Base-by-base conservation (phyloP, 768 basidiomycete genomes). In the Amanita phalloides region DNA sequence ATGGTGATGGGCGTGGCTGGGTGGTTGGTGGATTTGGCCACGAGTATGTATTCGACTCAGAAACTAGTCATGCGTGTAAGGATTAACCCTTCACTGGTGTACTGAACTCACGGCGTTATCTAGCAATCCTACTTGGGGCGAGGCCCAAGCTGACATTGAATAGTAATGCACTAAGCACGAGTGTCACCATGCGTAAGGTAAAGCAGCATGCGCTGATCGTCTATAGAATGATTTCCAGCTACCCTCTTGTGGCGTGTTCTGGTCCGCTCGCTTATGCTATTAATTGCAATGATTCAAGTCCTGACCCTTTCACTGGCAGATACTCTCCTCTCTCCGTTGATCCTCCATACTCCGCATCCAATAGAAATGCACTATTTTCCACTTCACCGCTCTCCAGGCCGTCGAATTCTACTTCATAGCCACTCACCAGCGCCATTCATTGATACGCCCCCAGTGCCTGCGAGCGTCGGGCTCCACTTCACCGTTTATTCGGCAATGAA, bases 331-430 rank as follows among this genome's bases (percentile, higher is more conserved):
- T 68, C 78, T 4, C 86, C 88, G 2, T 66, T 91, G n/a, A 67
- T 92, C 10, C 66, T 75, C 28, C 84, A 90, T 53, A 70, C 70
- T 0, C 81, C 87, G 0, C 68, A 75, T 46, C 60, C 69, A 1
- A 65, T 72, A 8, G 89, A 90, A 66, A 77, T 78, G 0, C 82
- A 89, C 60, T 87, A 86, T 57, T 80, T 77, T 62, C 76, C 81
- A 28, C 68, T 86, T 26, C 55, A 54, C 37, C 61, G 58, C 44
- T 61, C 60, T 0, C 64, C 56, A 13, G 60, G 66, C 36, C 70
- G 67, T 36, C 68, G 66, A 3, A 71, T 75, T 36, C 66, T 77
- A n/a, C 70, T 90, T 10, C 87, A 90, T 61, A 77, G 82, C 0
- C 86, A 91, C 61, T 64, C 75, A 6, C 65, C 72, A 5, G 87